Percentiles rank a stretch among this genome's conserved stretches.
These are phyloP conservation scores for Penicillium decumbens DNA, from an alignment of 2,329 filamentous ascomycete genomes.

Conservation along the genomic window DNA sequence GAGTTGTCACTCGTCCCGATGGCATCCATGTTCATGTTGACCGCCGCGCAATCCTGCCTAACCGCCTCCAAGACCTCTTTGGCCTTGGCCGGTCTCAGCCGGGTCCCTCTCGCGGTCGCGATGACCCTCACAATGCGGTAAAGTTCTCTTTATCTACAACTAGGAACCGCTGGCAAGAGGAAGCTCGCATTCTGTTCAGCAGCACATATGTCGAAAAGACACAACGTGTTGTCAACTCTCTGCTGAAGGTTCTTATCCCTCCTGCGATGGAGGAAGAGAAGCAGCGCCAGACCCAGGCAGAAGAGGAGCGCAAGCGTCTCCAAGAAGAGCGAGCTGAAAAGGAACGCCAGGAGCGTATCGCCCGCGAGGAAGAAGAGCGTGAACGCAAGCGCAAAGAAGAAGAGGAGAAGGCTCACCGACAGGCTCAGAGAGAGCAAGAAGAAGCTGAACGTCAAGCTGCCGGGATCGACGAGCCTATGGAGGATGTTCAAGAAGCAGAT, in stretches of 20 bases:
- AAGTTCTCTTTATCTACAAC: slow-evolving; percentile 70
- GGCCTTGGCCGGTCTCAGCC: slow-evolving; percentile 31
- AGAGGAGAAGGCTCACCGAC: slow-evolving; percentile 58
- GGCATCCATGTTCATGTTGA: slow-evolving; percentile 55
- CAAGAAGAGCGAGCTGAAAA: slow-evolving; percentile 59
- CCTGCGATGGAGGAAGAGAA: slow-evolving; percentile 78
- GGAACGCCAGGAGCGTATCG: slow-evolving; percentile 59
- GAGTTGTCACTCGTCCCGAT: slow-evolving; percentile 43
- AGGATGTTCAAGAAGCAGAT: slow-evolving; percentile 64
- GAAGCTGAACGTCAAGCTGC: slow-evolving; percentile 52
- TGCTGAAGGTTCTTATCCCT: slow-evolving; percentile 72
- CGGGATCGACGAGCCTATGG: slow-evolving; percentile 59
- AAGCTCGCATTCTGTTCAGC: slow-evolving; percentile 81
- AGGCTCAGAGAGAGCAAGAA: slow-evolving; percentile 61
- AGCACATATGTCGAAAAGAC: slow-evolving; percentile 63
- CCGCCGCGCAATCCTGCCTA: slow-evolving; percentile 48
- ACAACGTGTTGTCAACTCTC: slow-evolving; percentile 60
- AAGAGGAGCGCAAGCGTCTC: slow-evolving; percentile 53
- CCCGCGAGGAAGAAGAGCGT: slow-evolving; percentile 66
- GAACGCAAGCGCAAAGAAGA: slow-evolving; percentile 65
- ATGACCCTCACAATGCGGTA: slow-evolving; percentile 63
- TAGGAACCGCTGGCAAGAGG: slow-evolving; percentile 76
- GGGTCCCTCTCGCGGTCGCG: slow-evolving; percentile 37
- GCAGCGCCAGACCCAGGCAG: slow-evolving; percentile 58
- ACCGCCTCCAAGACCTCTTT: slow-evolving; percentile 51